These are phyloP conservation scores for Erodium moschatum DNA, from an alignment of 441 rosid species.

Conservation along the genomic window DNA sequence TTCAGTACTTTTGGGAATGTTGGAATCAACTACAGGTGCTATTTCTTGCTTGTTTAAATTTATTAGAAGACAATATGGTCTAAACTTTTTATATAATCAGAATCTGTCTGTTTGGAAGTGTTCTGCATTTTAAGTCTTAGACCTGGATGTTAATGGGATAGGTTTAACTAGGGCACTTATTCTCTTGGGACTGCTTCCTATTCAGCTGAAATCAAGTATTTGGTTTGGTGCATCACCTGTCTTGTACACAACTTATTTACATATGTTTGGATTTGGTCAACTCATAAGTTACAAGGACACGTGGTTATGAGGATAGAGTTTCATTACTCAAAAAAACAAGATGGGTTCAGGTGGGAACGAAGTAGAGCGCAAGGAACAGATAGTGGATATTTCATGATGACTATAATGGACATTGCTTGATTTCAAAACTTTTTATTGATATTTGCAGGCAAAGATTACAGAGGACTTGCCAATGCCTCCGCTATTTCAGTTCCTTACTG, in stretches of 20 bases:
- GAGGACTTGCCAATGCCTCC: slow-evolving; percentile 83
- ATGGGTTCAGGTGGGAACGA: slow-evolving; percentile 2
- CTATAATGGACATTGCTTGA: neutral
- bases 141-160: neutral
- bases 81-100: neutral
- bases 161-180: slow-evolving; percentile 5
- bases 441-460: slow-evolving; percentile 57
- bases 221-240: neutral
- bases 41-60: slow-evolving; percentile 9
- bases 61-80: neutral
- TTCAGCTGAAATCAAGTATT: neutral
- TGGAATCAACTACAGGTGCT: slow-evolving; percentile 65
- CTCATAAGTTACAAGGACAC: neutral
- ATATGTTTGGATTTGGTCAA: neutral
- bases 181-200: neutral
- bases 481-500: slow-evolving; percentile 76
- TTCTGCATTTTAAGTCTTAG: too few relatives aligned
- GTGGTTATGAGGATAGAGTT: neutral
- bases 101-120: neutral
- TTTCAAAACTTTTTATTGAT: neutral
- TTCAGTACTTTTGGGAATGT: slow-evolving; percentile 75
- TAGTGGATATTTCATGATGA: neutral
- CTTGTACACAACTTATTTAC: neutral
- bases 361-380: neutral
- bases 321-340: neutral